Evolutionary conservation across 345 rosid genomes (phyloP).

Genomic region (Lenwebbia sp.): DNA sequence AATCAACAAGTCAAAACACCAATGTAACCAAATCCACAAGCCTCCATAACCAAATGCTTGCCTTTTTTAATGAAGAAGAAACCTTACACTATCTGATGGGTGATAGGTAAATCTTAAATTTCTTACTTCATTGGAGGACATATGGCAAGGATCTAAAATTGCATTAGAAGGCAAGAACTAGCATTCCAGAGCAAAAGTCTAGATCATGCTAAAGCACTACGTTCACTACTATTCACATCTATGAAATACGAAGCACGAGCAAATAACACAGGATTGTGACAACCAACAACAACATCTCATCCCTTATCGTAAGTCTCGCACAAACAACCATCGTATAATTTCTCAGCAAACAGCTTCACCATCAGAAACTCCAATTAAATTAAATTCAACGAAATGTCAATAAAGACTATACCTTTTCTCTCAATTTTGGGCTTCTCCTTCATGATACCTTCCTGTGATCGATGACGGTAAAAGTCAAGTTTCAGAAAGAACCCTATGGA

Average conservation of each 20-base stretch:
- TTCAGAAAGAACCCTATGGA: neutral
- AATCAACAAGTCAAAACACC: neutral
- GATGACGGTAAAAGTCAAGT: neutral
- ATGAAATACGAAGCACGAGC: neutral
- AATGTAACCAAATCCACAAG: neutral
- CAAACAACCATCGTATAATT: neutral
- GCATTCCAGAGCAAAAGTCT: neutral
- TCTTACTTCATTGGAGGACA: neutral
- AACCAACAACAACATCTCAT: neutral
- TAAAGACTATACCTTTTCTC: conserved; percentile 26
- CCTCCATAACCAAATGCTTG: neutral
- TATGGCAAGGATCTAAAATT: neutral
- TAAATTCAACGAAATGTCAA: neutral
- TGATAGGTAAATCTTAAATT: neutral
- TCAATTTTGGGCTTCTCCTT: conserved; percentile 35
- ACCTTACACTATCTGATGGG: neutral
- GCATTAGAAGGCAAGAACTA: neutral
- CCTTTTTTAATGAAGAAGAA: neutral
- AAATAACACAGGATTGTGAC: neutral
- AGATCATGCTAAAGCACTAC: neutral
- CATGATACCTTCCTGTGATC: conserved; percentile 23
- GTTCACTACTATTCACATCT: neutral
- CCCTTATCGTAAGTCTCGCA: neutral
- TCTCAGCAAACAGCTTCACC: neutral
- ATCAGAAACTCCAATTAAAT: neutral